Conservation (phyloP, 2,329 filamentous ascomycete genomes). For the Botrytis fabae region DNA sequence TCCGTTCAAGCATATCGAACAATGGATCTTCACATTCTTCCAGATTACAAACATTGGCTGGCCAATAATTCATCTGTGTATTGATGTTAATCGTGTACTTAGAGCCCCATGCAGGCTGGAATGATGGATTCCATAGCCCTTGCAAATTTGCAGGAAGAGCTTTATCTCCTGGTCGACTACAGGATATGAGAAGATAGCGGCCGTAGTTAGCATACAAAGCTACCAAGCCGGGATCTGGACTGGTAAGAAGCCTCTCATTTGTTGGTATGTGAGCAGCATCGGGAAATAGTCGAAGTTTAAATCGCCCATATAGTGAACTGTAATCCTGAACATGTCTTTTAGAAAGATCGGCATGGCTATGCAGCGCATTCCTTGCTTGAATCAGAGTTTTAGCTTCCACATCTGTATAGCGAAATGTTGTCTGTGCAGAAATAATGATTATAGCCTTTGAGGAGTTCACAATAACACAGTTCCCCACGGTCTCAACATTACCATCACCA, state of each 20-base stretch:
- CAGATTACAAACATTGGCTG: conserved; percentile 38
- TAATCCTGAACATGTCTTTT: conserved; percentile 43
- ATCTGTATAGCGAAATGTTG: conserved; percentile 42
- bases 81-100: conserved; percentile 56
- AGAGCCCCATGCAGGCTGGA: conserved; percentile 48
- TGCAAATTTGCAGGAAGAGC: conserved; percentile 48
- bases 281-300: conserved; percentile 36
- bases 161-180: conserved; percentile 37
- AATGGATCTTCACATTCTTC: conserved; percentile 44
- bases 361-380: background rate
- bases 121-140: conserved; percentile 48
- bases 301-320: conserved; percentile 38
- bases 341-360: conserved; percentile 29
- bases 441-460: conserved; percentile 42
- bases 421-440: conserved; percentile 44
- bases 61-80: conserved; percentile 56
- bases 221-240: conserved; percentile 30
- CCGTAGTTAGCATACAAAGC: conserved; percentile 44
- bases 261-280: conserved; percentile 35
- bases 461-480: conserved; percentile 42
- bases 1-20: conserved; percentile 44
- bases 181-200: conserved; percentile 44
- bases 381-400: conserved; percentile 25
- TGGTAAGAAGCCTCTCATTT: conserved; percentile 35
- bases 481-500: conserved; percentile 35